phyloP scores from a whole-genome alignment of 345 rosid genomes.

The Camelina sativa region DNA sequence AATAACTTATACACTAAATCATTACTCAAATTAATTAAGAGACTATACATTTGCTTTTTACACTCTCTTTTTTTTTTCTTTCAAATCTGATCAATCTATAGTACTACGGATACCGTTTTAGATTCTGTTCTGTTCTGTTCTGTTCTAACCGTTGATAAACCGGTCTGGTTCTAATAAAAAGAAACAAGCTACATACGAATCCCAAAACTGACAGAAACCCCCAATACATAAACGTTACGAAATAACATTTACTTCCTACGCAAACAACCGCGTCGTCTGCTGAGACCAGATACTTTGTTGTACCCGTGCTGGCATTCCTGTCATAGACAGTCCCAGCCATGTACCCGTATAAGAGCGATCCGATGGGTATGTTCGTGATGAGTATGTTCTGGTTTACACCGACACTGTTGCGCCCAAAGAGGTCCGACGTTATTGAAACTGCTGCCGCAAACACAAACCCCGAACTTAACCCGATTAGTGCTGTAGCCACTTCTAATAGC shows the following conservation, averaged over 20 bases:
- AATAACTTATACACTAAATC: no score
- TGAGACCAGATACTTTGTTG: not conserved
- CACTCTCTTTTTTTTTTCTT: not conserved
- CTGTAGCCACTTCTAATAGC: slow-evolving; percentile 52
- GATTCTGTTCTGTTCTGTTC: slow-evolving; percentile 42
- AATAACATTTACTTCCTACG: slow-evolving; percentile 80
- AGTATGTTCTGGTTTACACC: slow-evolving; percentile 89
- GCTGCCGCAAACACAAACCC: slow-evolving; percentile 81
- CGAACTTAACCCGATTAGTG: slow-evolving; percentile 73
- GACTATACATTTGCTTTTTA: not conserved
- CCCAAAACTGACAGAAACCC: slow-evolving; percentile 78
- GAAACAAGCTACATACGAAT: slow-evolving; percentile 58
- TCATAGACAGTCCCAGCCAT: slow-evolving; percentile 81
- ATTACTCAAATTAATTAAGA: no score
- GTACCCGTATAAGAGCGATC: slow-evolving; percentile 80
- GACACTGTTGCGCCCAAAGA: slow-evolving; percentile 75
- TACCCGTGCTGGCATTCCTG: slow-evolving; percentile 43
- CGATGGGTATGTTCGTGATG: slow-evolving; percentile 83
- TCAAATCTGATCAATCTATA: not conserved
- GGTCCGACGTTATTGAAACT: slow-evolving; percentile 83
- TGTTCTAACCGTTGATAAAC: slow-evolving; percentile 74
- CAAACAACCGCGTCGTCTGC: slow-evolving; percentile 51
- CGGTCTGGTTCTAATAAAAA: slow-evolving; percentile 76
- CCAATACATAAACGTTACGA: slow-evolving; percentile 77
- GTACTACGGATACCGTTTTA: not conserved